Base-by-base conservation (phyloP, 2,329 filamentous ascomycete genomes). In the Penicillium sp. region DNA sequence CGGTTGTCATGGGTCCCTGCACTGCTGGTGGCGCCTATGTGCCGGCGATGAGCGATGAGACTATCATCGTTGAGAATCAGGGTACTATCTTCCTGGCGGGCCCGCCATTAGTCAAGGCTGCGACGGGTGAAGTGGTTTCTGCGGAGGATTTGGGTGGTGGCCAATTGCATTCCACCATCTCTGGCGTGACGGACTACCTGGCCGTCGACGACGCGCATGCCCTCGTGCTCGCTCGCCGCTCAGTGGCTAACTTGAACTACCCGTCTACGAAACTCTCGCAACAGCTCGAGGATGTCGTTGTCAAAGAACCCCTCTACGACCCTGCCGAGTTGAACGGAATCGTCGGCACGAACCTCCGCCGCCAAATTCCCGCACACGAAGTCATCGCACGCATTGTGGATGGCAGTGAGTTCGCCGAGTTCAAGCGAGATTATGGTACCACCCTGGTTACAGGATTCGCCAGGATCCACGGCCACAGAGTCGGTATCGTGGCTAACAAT, bases 31-130 rank as follows among this genome's bases (percentile, higher is more conserved):
- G 94, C 52, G 94, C 94, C 26, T 98, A 99, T 75, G 93, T 98
- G 11, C 94, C 94, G 11, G 92, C 92, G 71, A 98, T 99, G 94
- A 94, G 91, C 62, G 95, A 98, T 75, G 95, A 98, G 83, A 93
- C 88, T 74, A 97, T 99, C 77, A 98, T 99, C 66, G 95, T 98
- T 42, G 88, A 92, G 72, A 90, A 93, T 55, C 93, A 97, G 76
- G 94, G 94, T n/a, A 93, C 96, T 68, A 97, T 99, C 74, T 99
- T 98, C 82, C 86, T 99, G 1, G 94, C 94, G 0, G 95, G 94
- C 0, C 94, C 94, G 19, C 94, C 95, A 0, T 83, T 99, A 0
- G 95, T 99, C 65, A 97, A 97, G 79, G 95, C 95, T 8, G 94
- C 94, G 11, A 99, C 95, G 0, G 95, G 94, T 13, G 94, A 99